Evolutionary conservation across 768 basidiomycete species (phyloP).

Genomic region (Serendipita sp.): DNA sequence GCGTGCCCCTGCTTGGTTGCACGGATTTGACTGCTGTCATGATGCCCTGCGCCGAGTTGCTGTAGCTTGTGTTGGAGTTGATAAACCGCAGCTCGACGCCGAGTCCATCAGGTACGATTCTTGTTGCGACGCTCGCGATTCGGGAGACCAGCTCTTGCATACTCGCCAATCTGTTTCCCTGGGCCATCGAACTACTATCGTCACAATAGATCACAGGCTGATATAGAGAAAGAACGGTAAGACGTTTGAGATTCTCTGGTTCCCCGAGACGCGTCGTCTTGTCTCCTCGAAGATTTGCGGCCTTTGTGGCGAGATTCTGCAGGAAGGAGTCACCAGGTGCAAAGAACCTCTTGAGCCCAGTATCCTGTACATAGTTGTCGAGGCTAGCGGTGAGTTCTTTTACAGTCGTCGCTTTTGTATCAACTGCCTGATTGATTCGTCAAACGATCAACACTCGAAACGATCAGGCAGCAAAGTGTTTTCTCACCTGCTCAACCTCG

Average conservation of each 20-base stretch:
- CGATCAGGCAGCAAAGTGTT: too few species aligned
- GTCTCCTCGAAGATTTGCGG: constrained; percentile 6
- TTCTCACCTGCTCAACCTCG: too few species aligned
- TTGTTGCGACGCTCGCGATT: constrained; percentile 14
- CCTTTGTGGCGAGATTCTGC: constrained; percentile 6
- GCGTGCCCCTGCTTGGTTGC: too few species aligned
- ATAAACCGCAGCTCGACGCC: constrained; percentile 17
- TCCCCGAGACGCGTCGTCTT: constrained; percentile 6
- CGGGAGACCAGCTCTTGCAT: constrained; percentile 10
- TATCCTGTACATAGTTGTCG: constrained; percentile 7
- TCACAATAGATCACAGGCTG: constrained; percentile 12
- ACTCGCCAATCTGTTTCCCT: constrained; percentile 13
- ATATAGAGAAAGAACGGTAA: constrained; percentile 14
- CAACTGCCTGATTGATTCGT: too few species aligned
- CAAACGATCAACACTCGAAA: too few species aligned
- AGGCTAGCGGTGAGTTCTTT: background rate
- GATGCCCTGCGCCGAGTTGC: too few species aligned
- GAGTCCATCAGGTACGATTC: constrained; percentile 15
- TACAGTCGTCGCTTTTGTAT: too few species aligned
- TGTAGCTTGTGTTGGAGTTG: constrained; percentile 8
- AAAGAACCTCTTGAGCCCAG: constrained; percentile 13
- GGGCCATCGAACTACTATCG: constrained; percentile 15
- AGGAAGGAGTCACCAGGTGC: constrained; percentile 1
- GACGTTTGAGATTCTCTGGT: constrained; percentile 15
- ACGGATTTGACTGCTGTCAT: too few species aligned